Base-by-base conservation (phyloP, 1,284 basidiomycete genomes). In the Neonothopanus nambi region DNA sequence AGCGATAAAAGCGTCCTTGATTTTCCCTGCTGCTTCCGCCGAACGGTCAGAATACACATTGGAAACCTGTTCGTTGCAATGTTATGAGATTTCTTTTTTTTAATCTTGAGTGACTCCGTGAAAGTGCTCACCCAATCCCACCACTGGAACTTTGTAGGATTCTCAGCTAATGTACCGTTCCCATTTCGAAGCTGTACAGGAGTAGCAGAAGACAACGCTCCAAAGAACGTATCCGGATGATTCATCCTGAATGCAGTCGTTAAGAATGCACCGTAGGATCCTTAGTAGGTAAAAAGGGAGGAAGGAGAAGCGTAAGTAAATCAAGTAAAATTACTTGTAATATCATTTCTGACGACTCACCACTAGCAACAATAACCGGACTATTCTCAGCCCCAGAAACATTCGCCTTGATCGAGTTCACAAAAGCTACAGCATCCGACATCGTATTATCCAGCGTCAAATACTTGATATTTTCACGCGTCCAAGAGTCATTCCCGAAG, bases 141-240 rank as follows among this genome's bases (percentile, higher is more conserved):
- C n/a, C n/a, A n/a, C n/a, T n/a, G n/a, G n/a, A n/a, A n/a, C n/a
- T n/a, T n/a, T n/a, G n/a, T n/a, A n/a, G n/a, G n/a, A n/a, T n/a
- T n/a, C n/a, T n/a, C n/a, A n/a, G n/a, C n/a, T n/a, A n/a, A n/a
- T n/a, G 20, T 15, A 44, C n/a, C n/a, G 38, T 40, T 17, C 38
- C 38, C 38, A 40, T 15, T 40, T 40, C n/a, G 6, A 40, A 40
- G n/a, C 38, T 8, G n/a, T 8, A 51, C 28, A 12, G 50, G 50
- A 11, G 36, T 44, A 7, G 54, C 50, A 30, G 50, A 45, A 8
- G 50, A 37, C 6, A 56, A 26, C 1, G 43, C 54, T 3, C 54
- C 54, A 26, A 42, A 48, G 23, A 52, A 56, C 7, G 46, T 48
- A 2, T 52, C 38, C 23, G 54, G 50, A 42, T 52, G 44, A 30